Evolutionary conservation across 805 yeast species (phyloP).

Genomic region (Candida saitoana): DNA sequence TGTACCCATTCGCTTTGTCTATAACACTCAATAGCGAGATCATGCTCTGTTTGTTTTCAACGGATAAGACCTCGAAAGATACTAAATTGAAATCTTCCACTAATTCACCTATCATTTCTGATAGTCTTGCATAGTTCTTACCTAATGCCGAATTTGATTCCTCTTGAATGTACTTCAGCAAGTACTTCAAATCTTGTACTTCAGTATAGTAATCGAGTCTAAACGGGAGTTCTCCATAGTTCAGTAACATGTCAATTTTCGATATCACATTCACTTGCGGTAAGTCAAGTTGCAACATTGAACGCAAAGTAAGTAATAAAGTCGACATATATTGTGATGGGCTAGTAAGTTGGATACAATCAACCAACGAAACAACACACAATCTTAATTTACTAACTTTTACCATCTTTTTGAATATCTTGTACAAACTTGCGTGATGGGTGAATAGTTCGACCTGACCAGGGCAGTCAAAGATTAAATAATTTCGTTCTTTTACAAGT

Average conservation of each 20-base stretch:
- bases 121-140: conserved; percentile 58
- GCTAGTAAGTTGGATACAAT: conserved; percentile 72
- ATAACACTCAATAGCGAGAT: conserved; percentile 69
- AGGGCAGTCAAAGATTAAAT: conserved; percentile 90
- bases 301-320: conserved; percentile 71
- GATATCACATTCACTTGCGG: conserved; percentile 93
- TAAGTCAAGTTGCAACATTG: conserved; percentile 88
- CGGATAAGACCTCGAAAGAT: conserved; percentile 80
- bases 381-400: conserved; percentile 63
- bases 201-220: conserved; percentile 84
- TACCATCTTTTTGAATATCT: conserved; percentile 57
- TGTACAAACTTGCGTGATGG: conserved; percentile 70
- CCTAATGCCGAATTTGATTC: conserved; percentile 69
- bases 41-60: conserved; percentile 92
- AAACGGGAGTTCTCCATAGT: conserved; percentile 80
- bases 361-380: conserved; percentile 83
- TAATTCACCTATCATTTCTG: conserved; percentile 74
- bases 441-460: conserved; percentile 97
- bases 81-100: conserved; percentile 86
- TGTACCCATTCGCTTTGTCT: conserved; percentile 91
- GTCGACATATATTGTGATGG: conserved; percentile 89
- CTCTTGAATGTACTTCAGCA: conserved; percentile 63
- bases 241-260: conserved; percentile 76
- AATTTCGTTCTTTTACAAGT: conserved; percentile 52
- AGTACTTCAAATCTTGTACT: conserved; percentile 73